A percentile compares a stretch with the other conserved stretches of the same genome.
phyloP scores from a whole-genome alignment of 495 filamentous ascomycete species.

The Parmelia sp. region DNA sequence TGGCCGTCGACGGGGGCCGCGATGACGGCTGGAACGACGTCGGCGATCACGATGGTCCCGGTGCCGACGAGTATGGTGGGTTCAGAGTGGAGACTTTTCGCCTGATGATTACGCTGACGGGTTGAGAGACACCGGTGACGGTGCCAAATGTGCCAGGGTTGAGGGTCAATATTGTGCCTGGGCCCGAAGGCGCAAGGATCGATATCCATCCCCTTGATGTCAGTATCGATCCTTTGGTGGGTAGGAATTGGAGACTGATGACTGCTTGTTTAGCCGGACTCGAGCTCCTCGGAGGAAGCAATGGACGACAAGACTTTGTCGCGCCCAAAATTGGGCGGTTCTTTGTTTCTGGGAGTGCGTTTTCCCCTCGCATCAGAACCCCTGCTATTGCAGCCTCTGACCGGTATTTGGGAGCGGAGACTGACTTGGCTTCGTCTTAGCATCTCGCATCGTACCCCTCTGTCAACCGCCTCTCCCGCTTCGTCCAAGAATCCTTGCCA shows the following conservation, averaged over 20 bases:
- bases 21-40: neutral
- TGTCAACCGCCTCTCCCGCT: conserved; percentile 1
- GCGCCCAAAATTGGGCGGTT: neutral
- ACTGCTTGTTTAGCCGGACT: neutral
- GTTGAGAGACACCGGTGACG: neutral
- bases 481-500: conserved; percentile 8
- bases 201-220: conserved; percentile 1
- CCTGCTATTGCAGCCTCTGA: neutral
- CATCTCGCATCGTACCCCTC: neutral
- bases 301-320: neutral
- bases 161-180: neutral
- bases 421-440: neutral
- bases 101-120: neutral
- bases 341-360: conserved; percentile 1
- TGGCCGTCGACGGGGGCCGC: neutral
- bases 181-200: neutral
- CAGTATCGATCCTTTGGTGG: neutral
- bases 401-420: neutral
- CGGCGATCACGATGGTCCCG: neutral
- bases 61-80: neutral
- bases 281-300: neutral
- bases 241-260: neutral
- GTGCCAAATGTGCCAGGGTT: neutral
- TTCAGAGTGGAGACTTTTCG: neutral
- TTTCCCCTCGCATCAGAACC: neutral